Evolutionary conservation across 2,329 filamentous ascomycete genomes (phyloP).

Genomic region (Aspergillus melleus): DNA sequence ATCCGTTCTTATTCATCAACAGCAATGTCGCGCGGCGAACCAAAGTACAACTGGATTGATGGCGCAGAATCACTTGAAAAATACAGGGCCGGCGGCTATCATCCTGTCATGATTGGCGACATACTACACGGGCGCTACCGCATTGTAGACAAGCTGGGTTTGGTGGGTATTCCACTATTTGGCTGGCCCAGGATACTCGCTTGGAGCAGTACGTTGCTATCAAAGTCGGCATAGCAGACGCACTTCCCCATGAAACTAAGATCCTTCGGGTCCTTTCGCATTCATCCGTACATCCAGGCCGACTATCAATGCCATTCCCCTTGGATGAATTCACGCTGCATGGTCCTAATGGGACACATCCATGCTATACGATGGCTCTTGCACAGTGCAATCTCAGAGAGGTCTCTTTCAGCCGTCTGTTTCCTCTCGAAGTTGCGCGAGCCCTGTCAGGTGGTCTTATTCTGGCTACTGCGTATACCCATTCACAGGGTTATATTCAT

Average conservation of each 20-base stretch:
- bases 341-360: not conserved
- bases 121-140: slow-evolving; percentile 31
- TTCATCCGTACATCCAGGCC: not conserved
- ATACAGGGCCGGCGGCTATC: slow-evolving; percentile 30
- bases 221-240: no score
- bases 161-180: slow-evolving; percentile 44
- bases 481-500: slow-evolving; percentile 29
- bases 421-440: slow-evolving; percentile 29
- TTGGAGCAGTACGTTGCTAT: not conserved
- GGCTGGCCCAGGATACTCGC: slow-evolving; percentile 22
- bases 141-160: slow-evolving; percentile 44
- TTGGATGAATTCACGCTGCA: not conserved
- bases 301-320: not conserved
- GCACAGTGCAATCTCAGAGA: slow-evolving; percentile 20
- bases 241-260: not conserved
- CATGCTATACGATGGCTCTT: not conserved
- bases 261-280: not conserved
- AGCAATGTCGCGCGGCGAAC: no score
- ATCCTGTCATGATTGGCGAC: slow-evolving; percentile 33
- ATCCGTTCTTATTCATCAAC: no score
- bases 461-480: slow-evolving; percentile 24
- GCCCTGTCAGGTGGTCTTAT: slow-evolving; percentile 22
- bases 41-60: slow-evolving; percentile 29
- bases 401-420: slow-evolving; percentile 26
- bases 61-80: slow-evolving; percentile 28